Base-by-base conservation (phyloP, 495 filamentous ascomycete species). In the Lepidopterella palustris region DNA sequence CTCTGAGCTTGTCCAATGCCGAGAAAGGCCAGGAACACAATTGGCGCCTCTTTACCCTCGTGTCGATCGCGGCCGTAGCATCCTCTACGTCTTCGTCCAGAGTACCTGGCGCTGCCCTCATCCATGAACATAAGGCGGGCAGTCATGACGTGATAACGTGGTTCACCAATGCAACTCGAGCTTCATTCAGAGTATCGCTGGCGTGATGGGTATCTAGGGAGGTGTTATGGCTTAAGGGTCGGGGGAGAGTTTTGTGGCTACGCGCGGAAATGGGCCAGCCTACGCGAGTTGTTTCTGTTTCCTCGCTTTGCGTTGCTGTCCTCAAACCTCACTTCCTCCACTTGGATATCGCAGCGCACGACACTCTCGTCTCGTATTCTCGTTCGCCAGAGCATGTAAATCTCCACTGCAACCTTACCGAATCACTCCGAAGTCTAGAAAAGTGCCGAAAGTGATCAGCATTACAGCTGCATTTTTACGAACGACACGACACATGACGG, bases 391-490 rank as follows among this genome's bases (percentile, higher is more conserved):
- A 50, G 10, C 58, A 24, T 18, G 50, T 20, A 53, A 32, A 60
- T 60, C 50, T 26, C 58, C 35, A 48, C 51, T 35, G 53, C 53
- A 57, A 62, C 59, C 27, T 32, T 32, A 23, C 21, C 25, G 35
- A 11, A 18, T 18, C 15, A 11, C 51, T 18, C 24, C 27, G 23
- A 9, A 27, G 21, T 24, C 26, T 18, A 29, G 39, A 59, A 56
- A 50, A 25, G 13, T 47, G 50, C 61, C 42, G 52, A 55, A 35
- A 51, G 52, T 52, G 61, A 64, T 64, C 61, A 57, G 39, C 61
- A 42, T 51, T 35, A 54, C 31, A 54, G 50, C 50, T 57, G 45
- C 42, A 31, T 56, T 27, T 50, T 40, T n/a, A 26, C 27, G 24
- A 28, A 32, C 6, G 8, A 18, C 28, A 8, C 8, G 6, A 32